These are phyloP conservation scores for Kluyveromyces dobzhanskii DNA, from an alignment of 805 yeast species.

Conservation along the genomic window DNA sequence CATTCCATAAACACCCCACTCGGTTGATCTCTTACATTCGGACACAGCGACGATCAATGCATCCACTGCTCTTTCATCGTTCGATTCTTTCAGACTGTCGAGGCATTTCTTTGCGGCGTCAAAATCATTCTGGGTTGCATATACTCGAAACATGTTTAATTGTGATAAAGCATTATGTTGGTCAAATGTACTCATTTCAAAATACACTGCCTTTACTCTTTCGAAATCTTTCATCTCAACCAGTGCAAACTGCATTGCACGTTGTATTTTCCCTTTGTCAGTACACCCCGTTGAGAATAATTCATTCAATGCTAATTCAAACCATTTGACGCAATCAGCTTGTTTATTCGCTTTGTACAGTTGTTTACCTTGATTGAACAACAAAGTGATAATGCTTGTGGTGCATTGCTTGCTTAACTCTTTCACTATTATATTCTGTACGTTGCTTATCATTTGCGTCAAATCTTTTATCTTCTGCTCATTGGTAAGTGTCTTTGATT, in stretches of 20 bases:
- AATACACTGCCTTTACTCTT: conserved; percentile 16
- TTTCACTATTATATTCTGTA: conserved; percentile 24
- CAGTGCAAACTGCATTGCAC: conserved; percentile 29
- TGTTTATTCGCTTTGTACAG: conserved; percentile 19
- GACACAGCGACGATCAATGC: conserved; percentile 28
- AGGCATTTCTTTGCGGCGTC: conserved; percentile 20
- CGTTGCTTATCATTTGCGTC: conserved; percentile 16
- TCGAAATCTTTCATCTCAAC: conserved; percentile 17
- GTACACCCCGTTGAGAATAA: conserved; percentile 19
- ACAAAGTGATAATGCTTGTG: conserved; percentile 28
- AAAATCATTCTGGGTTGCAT: conserved; percentile 11
- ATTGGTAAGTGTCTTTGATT: conserved; percentile 15
- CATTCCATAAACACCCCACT: conserved; percentile 22
- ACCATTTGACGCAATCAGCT: conserved; percentile 21
- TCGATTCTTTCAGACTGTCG: conserved; percentile 28
- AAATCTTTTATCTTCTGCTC: conserved; percentile 18
- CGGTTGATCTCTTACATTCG: conserved; percentile 20
- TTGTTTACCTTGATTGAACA: conserved; percentile 34
- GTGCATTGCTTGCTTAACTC: conserved; percentile 24
- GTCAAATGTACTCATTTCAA: conserved; percentile 19
- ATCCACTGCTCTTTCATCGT: conserved; percentile 29
- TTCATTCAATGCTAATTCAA: conserved; percentile 20
- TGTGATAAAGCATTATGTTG: conserved; percentile 25
- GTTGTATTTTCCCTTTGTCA: conserved; percentile 31
- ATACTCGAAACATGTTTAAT: conserved; percentile 26